Conservation (phyloP, 2,329 filamentous ascomycete species). For the Fusarium beomiforme region DNA sequence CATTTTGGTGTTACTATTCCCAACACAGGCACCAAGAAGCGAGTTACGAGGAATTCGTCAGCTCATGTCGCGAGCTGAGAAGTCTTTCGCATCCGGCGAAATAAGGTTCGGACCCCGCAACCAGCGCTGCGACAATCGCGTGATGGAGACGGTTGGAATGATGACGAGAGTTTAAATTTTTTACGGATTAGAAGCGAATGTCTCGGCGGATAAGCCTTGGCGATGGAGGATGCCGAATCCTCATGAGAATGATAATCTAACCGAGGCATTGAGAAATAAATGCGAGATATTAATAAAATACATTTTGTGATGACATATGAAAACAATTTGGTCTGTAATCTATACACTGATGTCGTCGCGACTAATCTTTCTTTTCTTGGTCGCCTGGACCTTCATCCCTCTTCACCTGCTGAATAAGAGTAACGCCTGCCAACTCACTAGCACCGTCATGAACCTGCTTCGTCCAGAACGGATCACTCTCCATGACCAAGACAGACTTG, state of each 20-base stretch:
- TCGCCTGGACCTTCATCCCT: conserved; percentile 16
- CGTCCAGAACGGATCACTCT: conserved; percentile 53
- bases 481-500: conserved; percentile 48
- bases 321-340: neutral
- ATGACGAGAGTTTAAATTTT: neutral
- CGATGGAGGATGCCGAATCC: neutral
- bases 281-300: neutral
- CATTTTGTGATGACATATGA: neutral
- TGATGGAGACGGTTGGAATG: neutral
- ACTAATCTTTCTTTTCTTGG: conserved; percentile 28
- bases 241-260: too few relatives aligned
- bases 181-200: neutral
- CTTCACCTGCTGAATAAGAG: conserved; percentile 48
- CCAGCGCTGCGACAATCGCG: neutral
- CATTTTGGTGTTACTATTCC: neutral
- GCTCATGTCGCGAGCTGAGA: neutral
- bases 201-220: neutral
- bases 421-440: conserved; percentile 48
- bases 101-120: neutral
- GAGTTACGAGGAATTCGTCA: neutral
- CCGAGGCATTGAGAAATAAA: neutral
- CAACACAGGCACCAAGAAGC: neutral
- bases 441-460: conserved; percentile 53
- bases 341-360: neutral
- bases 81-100: neutral